These are phyloP conservation scores for Ganoderma lucidum DNA, from an alignment of 1,284 basidiomycete species.

Conservation along the genomic window DNA sequence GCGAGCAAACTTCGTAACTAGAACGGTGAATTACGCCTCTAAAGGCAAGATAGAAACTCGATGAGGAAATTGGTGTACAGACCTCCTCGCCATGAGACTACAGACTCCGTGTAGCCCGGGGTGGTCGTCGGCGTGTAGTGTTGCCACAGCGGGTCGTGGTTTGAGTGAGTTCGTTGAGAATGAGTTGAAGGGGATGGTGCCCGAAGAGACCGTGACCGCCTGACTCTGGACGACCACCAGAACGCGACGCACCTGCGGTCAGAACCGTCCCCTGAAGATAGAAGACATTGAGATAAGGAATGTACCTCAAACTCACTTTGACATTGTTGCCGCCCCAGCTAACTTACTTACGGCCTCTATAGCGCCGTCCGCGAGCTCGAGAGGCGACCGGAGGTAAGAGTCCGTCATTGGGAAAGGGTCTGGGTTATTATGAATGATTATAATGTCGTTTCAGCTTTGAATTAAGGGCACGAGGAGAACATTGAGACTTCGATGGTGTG, in stretches of 20 bases:
- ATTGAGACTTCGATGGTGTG: too few species aligned
- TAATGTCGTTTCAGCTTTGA: not conserved
- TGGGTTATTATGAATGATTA: not conserved
- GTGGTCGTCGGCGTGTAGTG: not conserved
- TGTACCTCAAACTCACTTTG: not conserved
- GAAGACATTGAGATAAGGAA: not conserved
- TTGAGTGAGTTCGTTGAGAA: not conserved
- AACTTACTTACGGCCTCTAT: not conserved
- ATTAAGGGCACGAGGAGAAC: too few species aligned
- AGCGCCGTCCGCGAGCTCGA: not conserved
- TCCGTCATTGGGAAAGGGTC: not conserved
- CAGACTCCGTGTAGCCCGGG: not conserved
- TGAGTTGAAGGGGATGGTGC: not conserved
- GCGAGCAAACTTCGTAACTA: conserved; percentile 10
- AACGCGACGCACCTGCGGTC: not conserved
- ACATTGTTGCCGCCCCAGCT: not conserved
- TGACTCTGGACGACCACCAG: too few species aligned
- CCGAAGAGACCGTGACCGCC: too few species aligned
- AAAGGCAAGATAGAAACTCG: conserved; percentile 29
- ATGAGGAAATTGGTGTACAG: conserved; percentile 19
- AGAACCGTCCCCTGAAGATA: not conserved
- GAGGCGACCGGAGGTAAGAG: too few species aligned
- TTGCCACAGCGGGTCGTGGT: not conserved
- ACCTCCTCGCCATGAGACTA: not conserved
- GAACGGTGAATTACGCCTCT: conserved; percentile 13